Evolutionary conservation across 257 asterid species (phyloP).

Genomic region (Leptodermis oblonga): DNA sequence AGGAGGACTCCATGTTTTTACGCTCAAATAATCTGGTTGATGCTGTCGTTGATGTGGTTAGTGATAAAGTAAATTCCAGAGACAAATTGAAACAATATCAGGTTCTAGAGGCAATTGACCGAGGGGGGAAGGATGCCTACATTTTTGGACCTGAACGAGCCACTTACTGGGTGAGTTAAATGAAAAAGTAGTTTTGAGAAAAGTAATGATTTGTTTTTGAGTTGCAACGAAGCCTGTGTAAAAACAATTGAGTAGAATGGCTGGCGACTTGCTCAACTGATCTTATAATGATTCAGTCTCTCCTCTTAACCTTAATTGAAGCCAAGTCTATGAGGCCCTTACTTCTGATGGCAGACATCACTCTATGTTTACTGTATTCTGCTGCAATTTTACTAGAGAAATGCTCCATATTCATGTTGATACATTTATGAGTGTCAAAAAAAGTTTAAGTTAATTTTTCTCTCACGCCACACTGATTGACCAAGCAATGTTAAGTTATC

Average conservation of each 20-base stretch:
- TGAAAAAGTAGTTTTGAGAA: not conserved
- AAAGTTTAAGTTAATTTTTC: not conserved
- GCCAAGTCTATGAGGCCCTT: not conserved
- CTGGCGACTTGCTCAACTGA: not conserved
- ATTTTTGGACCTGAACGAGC: constrained; percentile 62
- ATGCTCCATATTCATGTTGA: not conserved
- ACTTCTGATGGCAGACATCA: not conserved
- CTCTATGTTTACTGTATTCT: not conserved
- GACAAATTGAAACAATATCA: constrained; percentile 45
- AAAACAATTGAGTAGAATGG: not conserved
- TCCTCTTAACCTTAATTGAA: not conserved
- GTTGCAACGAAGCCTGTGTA: not conserved
- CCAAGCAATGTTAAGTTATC: not conserved
- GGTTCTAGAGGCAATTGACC: constrained; percentile 75
- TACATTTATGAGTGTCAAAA: not conserved
- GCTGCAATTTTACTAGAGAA: not conserved
- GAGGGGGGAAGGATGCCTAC: constrained; percentile 83
- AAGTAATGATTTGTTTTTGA: not conserved
- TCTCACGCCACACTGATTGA: not conserved
- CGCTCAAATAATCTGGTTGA: constrained; percentile 66
- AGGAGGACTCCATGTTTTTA: constrained; percentile 84
- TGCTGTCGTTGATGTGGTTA: constrained; percentile 62
- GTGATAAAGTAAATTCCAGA: constrained; percentile 36
- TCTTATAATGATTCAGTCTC: not conserved
- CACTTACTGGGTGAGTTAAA: constrained; percentile 80